Conservation (phyloP, 352 stramenopile species). For the Phytophthora megakarya region DNA sequence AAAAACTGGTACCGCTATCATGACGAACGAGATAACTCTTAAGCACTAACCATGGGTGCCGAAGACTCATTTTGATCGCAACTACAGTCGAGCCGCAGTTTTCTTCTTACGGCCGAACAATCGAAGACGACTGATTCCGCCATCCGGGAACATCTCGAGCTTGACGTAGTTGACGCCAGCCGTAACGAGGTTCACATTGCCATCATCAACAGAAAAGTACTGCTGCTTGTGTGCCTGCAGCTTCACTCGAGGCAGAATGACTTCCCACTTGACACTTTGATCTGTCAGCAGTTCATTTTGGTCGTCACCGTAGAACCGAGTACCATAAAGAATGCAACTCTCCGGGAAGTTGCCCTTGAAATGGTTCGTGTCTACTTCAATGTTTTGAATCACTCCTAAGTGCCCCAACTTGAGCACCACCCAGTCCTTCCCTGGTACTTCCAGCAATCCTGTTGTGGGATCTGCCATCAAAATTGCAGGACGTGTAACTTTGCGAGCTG, state of each 20-base stretch:
- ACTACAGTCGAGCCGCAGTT: conserved; percentile 38
- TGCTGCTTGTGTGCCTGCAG: conserved; percentile 88
- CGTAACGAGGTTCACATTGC: conserved; percentile 59
- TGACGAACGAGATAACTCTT: conserved; percentile 1
- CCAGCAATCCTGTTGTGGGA: conserved; percentile 47
- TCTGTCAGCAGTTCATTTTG: conserved; percentile 45
- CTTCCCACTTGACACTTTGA: conserved; percentile 72
- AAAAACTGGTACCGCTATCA: conserved; percentile 12
- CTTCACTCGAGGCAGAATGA: conserved; percentile 86
- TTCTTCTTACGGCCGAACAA: conserved; percentile 79
- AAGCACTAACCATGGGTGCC: conserved; percentile 12
- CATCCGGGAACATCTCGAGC: conserved; percentile 95
- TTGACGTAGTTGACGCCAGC: conserved; percentile 91
- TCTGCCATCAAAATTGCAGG: conserved; percentile 71
- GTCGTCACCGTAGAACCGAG: conserved; percentile 46
- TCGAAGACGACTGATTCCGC: conserved; percentile 91
- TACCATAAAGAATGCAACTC: conserved; percentile 82
- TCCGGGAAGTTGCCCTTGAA: conserved; percentile 97
- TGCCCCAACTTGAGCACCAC: conserved; percentile 91
- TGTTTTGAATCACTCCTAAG: conserved; percentile 58
- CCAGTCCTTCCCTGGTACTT: conserved; percentile 91
- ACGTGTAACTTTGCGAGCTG: conserved; percentile 88
- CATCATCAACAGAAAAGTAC: conserved; percentile 70
- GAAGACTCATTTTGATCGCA: conserved; percentile 24
- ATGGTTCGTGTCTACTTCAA: conserved; percentile 94